Conservation (phyloP, 1,284 basidiomycete genomes). For the Mycosarcoma mackinlayi region DNA sequence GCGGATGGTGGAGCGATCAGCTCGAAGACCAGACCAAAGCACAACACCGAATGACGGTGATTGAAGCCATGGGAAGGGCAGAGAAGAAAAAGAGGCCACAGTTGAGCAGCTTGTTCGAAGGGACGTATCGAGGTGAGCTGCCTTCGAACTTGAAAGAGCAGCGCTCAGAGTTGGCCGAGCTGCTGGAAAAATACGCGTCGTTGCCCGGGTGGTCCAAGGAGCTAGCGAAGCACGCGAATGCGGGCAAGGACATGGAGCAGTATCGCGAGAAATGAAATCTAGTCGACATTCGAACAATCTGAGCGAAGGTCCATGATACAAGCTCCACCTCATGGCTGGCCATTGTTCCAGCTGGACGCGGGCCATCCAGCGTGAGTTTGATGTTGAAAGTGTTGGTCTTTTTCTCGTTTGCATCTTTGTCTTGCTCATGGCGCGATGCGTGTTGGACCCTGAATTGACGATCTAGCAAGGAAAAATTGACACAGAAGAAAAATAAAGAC, state of each 20-base stretch:
- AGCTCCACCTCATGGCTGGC: no score
- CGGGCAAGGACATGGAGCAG: conserved; percentile 75
- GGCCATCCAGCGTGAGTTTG: no score
- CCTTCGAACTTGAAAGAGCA: conserved; percentile 78
- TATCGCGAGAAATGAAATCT: conserved; percentile 16
- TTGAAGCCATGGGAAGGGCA: conserved; percentile 81
- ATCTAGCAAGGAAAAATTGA: neutral
- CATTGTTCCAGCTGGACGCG: no score
- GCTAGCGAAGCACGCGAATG: conserved; percentile 81
- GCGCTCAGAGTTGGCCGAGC: conserved; percentile 78
- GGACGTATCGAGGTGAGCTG: conserved; percentile 75
- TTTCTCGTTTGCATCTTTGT: neutral
- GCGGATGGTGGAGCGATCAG: conserved; percentile 84
- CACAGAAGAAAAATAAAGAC: neutral
- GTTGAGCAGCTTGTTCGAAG: conserved; percentile 83
- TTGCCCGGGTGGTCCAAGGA: conserved; percentile 85
- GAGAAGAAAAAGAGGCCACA: conserved; percentile 79
- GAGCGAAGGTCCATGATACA: no score
- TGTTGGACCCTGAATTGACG: conserved; percentile 6
- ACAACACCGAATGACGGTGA: conserved; percentile 78
- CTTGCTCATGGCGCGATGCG: conserved; percentile 11
- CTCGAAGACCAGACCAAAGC: conserved; percentile 80
- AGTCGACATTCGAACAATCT: no score
- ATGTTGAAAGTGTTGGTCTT: neutral
- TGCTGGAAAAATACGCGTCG: conserved; percentile 85